These are phyloP conservation scores for Ceratocystiopsis sp. DNA, from an alignment of 2,329 filamentous ascomycete species.

Conservation along the genomic window DNA sequence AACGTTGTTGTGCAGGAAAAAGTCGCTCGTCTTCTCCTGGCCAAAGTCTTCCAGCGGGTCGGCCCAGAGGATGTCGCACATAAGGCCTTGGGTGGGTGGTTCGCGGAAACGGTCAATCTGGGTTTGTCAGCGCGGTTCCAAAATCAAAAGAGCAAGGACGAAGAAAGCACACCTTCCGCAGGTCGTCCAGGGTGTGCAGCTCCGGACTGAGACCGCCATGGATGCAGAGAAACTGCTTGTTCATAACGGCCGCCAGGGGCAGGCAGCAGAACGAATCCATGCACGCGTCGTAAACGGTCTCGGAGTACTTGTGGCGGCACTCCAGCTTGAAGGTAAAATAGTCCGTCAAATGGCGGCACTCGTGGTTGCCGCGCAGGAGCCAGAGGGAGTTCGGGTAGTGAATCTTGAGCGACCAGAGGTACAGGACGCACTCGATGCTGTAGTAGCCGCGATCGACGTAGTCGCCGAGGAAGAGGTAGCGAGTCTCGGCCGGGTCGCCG, in stretches of 20 bases:
- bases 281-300: constrained; percentile 89
- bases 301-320: constrained; percentile 99
- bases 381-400: constrained; percentile 97
- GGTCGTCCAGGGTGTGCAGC: constrained; percentile 84
- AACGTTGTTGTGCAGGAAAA: constrained; percentile 95
- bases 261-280: constrained; percentile 96
- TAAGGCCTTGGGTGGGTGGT: constrained; percentile 89
- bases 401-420: constrained; percentile 96
- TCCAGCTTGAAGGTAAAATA: constrained; percentile 99
- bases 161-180: constrained; percentile 53
- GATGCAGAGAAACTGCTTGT: constrained; percentile 98
- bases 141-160: background rate
- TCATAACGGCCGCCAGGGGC: constrained; percentile 93
- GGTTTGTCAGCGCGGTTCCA: background rate
- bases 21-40: constrained; percentile 95
- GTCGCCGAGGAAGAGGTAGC: constrained; percentile 93
- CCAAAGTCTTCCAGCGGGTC: constrained; percentile 97
- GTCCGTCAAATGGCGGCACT: constrained; percentile 95
- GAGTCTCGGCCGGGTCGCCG: constrained; percentile 86
- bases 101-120: constrained; percentile 96
- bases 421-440: constrained; percentile 96
- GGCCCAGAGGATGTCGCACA: constrained; percentile 99
- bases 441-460: constrained; percentile 98
- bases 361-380: constrained; percentile 94
- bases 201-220: constrained; percentile 93